Conservation (phyloP, 306 rosid genomes). For the Vigna angularis region DNA sequence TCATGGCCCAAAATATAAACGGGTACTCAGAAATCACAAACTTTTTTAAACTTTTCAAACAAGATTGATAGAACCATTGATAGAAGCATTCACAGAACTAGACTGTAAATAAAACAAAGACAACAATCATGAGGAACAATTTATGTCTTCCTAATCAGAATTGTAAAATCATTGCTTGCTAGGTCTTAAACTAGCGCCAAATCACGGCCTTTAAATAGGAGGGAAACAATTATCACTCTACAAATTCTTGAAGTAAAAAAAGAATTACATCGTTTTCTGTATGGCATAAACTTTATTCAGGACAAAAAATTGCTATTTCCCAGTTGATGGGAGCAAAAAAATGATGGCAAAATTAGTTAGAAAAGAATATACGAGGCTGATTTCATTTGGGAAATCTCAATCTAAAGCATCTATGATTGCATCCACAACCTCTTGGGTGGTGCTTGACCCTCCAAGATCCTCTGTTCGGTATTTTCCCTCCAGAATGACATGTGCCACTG, state of each 20-base stretch:
- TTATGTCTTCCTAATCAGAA: neutral
- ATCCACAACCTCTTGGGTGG: conserved; percentile 81
- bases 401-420: conserved; percentile 68
- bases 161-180: neutral
- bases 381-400: conserved; percentile 47
- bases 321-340: conserved; percentile 38
- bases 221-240: conserved; percentile 41
- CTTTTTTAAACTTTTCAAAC: too few species aligned
- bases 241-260: conserved; percentile 23
- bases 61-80: neutral
- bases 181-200: neutral
- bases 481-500: conserved; percentile 68
- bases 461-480: conserved; percentile 72
- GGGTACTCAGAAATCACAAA: too few species aligned
- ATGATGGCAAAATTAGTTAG: conserved; percentile 33
- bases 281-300: conserved; percentile 48
- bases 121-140: neutral
- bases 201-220: conserved; percentile 24
- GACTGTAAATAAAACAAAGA: neutral
- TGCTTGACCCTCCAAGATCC: conserved; percentile 82
- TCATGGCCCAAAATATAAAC: too few species aligned
- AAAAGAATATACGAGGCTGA: conserved; percentile 42
- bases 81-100: neutral
- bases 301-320: conserved; percentile 43
- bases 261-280: conserved; percentile 27